Evolutionary conservation across 176 grass and related monocot species (phyloP).

Genomic region (Triticum turgidum): DNA sequence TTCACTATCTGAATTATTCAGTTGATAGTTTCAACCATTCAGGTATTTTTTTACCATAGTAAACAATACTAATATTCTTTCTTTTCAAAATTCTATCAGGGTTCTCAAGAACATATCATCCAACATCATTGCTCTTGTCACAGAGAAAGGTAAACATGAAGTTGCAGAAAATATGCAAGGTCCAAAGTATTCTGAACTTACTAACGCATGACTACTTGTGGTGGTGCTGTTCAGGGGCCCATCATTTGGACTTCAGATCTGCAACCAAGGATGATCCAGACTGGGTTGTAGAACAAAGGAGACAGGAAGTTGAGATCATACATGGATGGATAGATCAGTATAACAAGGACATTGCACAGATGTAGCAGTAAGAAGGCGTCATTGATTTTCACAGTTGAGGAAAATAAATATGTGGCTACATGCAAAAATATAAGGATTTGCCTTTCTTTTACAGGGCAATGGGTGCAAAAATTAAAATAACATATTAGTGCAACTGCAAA

Average conservation of each 20-base stretch:
- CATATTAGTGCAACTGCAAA: not conserved
- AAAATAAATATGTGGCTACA: slow-evolving; percentile 27
- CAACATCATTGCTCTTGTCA: slow-evolving; percentile 85
- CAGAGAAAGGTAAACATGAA: slow-evolving; percentile 61
- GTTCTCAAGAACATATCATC: slow-evolving; percentile 93
- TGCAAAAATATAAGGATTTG: not conserved
- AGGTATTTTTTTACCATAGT: not conserved
- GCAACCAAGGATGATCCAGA: slow-evolving; percentile 78
- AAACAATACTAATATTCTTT: not conserved
- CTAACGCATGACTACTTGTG: not conserved
- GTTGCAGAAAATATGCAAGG: not conserved
- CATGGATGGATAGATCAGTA: slow-evolving; percentile 82
- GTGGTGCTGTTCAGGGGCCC: slow-evolving; percentile 61
- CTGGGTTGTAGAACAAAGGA: slow-evolving; percentile 77
- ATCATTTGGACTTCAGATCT: slow-evolving; percentile 79
- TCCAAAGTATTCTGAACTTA: slow-evolving; percentile 1
- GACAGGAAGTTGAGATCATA: slow-evolving; percentile 75
- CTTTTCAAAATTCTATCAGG: slow-evolving; percentile 37
- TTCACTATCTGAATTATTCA: not conserved
- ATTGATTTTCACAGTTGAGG: not conserved
- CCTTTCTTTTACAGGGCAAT: slow-evolving; percentile 23
- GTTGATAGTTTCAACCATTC: not conserved
- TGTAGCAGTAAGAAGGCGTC: slow-evolving; percentile 19
- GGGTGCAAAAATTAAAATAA: not conserved
- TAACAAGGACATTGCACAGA: slow-evolving; percentile 49